Evolutionary conservation across 169 alveolate genomes (phyloP), one percentile per base, ranked within the genome.

Genomic region (Plasmodium inui): DNA sequence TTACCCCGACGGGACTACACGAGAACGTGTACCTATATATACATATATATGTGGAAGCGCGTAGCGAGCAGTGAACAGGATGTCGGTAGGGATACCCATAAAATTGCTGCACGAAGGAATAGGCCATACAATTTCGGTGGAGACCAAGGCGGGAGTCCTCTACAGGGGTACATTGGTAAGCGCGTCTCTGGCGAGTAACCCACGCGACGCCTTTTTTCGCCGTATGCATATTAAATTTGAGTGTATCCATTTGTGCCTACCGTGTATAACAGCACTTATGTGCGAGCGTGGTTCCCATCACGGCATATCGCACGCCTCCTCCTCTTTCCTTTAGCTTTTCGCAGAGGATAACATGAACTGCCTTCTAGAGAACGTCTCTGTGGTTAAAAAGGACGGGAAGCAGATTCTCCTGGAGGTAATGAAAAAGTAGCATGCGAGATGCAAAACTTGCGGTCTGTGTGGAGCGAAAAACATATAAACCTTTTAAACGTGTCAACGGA

Each of bases 291-390:
- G 5, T 19, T n/a, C n/a, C 9, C n/a, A 67, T 22, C 37, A 1
- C 37, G 2, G 30, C n/a, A 28, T 6, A 6, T 22, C 5, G 0
- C 37, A 50, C 22, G 3, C 39, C 76, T 22, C 37, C 76, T 30
- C 19, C 30, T 10, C 7, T n/a, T 28, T 44, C 44, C 34, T 19
- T 84, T 70, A 92, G 97, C 90, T 93, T 12, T 97, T 97, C 78
- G 99, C 96, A n/a, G 99, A 98, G 94, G 99, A 98, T 92, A 99
- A 99, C 89, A 99, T 99, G 99, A 99, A 99, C 95, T 98, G 99
- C 84, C 95, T 99, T 96, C 96, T 99, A 83, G 99, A 98, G 96
- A 98, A 98, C 92, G 99, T 99, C 10, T 97, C 99, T 67, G 98
- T 98, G 96, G 98, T 99, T 28, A 98, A 98, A 86, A 98, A 98